Percentiles rank a stretch among this genome's conserved stretches.
These are phyloP conservation scores for Leptodontidium sp. DNA, from an alignment of 2,329 filamentous ascomycete species.

Conservation along the genomic window DNA sequence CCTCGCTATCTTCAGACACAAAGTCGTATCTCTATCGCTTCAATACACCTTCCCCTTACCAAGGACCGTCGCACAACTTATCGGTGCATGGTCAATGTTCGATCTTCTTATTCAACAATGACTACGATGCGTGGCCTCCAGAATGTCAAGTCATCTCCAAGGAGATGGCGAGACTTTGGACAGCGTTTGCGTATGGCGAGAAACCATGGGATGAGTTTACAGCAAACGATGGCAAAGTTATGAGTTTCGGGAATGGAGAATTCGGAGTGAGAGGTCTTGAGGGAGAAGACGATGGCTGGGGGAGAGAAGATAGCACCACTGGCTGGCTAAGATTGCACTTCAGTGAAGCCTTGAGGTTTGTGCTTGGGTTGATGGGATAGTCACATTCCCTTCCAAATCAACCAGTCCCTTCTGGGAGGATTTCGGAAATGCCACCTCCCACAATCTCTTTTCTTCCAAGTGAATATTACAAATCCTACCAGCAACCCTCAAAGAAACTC, in stretches of 20 bases:
- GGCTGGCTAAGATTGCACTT: slow-evolving; percentile 3
- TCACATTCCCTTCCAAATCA: too few relatives aligned
- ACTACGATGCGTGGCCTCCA: slow-evolving; percentile 14
- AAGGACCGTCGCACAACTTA: background rate
- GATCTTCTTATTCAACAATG: slow-evolving; percentile 20
- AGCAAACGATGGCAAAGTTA: background rate
- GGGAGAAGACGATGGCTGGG: slow-evolving; percentile 3
- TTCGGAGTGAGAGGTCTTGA: slow-evolving; percentile 5
- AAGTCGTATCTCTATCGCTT: slow-evolving; percentile 25
- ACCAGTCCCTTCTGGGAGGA: too few relatives aligned
- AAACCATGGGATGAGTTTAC: slow-evolving; percentile 31
- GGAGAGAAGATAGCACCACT: slow-evolving; percentile 1
- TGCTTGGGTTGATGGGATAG: slow-evolving; percentile 13
- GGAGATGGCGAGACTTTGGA: slow-evolving; percentile 23
- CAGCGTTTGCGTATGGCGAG: slow-evolving; percentile 22
- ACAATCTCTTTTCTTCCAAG: too few relatives aligned
- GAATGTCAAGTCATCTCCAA: slow-evolving; percentile 11
- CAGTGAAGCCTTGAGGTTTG: background rate
- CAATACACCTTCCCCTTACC: slow-evolving; percentile 13
- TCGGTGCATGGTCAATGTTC: slow-evolving; percentile 24
- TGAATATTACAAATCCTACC: background rate
- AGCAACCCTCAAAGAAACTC: background rate
- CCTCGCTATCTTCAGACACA: background rate
- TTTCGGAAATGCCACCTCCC: too few relatives aligned
- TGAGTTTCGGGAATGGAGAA: slow-evolving; percentile 5